These are phyloP conservation scores for Striga asiatica DNA, from an alignment of 257 asterid genomes.

Conservation along the genomic window DNA sequence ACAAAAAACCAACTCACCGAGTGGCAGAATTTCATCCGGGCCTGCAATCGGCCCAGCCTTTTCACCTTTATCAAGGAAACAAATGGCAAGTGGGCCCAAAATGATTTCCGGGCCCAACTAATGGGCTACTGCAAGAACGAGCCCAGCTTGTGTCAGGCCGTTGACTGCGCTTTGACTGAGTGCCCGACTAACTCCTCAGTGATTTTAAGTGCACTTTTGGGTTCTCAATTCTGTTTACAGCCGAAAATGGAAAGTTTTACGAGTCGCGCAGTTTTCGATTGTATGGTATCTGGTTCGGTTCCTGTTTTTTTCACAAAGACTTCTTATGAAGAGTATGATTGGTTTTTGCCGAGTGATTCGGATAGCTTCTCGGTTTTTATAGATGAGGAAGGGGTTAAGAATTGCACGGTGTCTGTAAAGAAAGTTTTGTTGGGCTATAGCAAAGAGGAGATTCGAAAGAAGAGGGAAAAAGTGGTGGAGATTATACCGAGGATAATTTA, in stretches of 20 bases:
- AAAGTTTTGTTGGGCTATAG: slow-evolving; percentile 24
- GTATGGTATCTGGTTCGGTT: slow-evolving; percentile 45
- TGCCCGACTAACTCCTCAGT: slow-evolving; percentile 26
- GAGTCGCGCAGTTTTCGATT: slow-evolving; percentile 34
- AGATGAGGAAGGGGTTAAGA: slow-evolving; percentile 23
- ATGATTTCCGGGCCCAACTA: slow-evolving; percentile 27
- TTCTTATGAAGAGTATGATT: slow-evolving; percentile 25
- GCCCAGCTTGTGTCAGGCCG: slow-evolving; percentile 23
- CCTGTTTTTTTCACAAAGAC: slow-evolving; percentile 43
- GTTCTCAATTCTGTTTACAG: slow-evolving; percentile 40
- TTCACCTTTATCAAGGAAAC: slow-evolving; percentile 33
- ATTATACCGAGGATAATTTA: slow-evolving; percentile 33
- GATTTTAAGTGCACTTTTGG: slow-evolving; percentile 17
- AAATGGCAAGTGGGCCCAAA: slow-evolving; percentile 15
- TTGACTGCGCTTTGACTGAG: slow-evolving; percentile 26
- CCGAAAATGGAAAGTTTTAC: slow-evolving; percentile 37
- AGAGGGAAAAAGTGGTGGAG: slow-evolving; percentile 37
- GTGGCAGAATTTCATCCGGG: slow-evolving; percentile 28
- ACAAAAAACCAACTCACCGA: neutral
- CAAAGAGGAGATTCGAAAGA: slow-evolving; percentile 27
- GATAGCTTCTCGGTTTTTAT: slow-evolving; percentile 33
- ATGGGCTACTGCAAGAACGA: slow-evolving; percentile 25
- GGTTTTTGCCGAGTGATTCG: slow-evolving; percentile 35
- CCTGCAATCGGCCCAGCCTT: slow-evolving; percentile 16
- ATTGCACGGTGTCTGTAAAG: slow-evolving; percentile 19